These are phyloP conservation scores for Trichophaea hybrida DNA, from an alignment of 2,329 filamentous ascomycete genomes.

Conservation along the genomic window DNA sequence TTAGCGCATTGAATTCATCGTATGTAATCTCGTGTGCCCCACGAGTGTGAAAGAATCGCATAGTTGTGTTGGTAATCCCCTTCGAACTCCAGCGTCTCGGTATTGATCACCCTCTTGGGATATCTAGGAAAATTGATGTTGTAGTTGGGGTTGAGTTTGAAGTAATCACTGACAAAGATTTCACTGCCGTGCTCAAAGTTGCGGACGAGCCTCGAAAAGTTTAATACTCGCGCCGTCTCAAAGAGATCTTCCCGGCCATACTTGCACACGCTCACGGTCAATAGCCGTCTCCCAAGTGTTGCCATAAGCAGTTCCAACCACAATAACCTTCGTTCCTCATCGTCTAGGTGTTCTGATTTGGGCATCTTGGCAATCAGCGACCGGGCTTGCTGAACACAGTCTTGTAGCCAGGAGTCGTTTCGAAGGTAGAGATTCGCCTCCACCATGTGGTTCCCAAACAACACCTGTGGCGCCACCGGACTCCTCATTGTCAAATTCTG, in stretches of 20 bases:
- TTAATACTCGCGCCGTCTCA: background rate
- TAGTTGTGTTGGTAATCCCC: background rate
- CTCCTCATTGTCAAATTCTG: no score
- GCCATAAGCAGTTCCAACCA: no score
- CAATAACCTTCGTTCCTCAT: no score
- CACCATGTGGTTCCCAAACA: no score
- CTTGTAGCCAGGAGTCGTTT: no score
- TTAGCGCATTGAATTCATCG: background rate
- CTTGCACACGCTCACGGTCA: background rate
- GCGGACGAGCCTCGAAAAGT: background rate
- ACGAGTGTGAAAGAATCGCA: background rate
- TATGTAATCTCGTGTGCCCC: background rate
- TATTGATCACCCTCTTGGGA: constrained; percentile 1
- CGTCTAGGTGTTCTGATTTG: no score
- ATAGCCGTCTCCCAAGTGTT: background rate
- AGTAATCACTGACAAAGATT: no score
- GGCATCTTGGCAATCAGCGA: no score
- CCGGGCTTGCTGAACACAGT: no score
- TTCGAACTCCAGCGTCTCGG: background rate
- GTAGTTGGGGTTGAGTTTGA: background rate
- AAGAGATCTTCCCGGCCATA: background rate
- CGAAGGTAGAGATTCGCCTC: no score
- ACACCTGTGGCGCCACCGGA: no score
- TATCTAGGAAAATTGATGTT: background rate
- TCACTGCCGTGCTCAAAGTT: background rate